Evolutionary conservation across 768 basidiomycete species (phyloP), one percentile per base, ranked within the genome.

Genomic region (Dacryopinax primogenitus): DNA sequence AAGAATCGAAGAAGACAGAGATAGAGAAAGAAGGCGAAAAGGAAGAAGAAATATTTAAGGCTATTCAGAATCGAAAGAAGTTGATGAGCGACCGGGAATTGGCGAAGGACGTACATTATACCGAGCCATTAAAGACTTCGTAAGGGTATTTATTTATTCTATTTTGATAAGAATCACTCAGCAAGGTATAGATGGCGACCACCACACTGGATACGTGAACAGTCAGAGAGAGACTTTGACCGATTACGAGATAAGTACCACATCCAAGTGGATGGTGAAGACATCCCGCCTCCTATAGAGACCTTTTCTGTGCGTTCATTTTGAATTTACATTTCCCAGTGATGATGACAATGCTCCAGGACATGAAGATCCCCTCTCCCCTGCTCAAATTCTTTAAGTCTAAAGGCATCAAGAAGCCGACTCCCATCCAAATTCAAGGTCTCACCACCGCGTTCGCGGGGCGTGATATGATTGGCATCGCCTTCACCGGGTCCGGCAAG

Each of bases 401-500:
- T 33, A 92, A 93, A 66, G 86, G 89, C 58, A 99, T 99, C 71
- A 79, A 80, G 1, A 79, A 78, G 36, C 96, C 96, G 0, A 93
- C 96, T 1, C 96, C 96, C 1, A 99, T 99, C 70, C 96, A 99
- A 74, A 79, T 97, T 18, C 96, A 98, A 76, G 96, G 96, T 26
- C 87, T 99, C 65, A 94, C 96, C 1, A 88, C 90, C 63, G 96
- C 92, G 34, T 97, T 98, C 74, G 78, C 92, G 62, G 96, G 96
- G 37, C 85, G 96, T 67, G 96, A 99, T 74, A 88, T 98, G 78
- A 99, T 98, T 68, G 96, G 96, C 21, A 98, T 99, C 68, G 96
- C 96, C 2, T 98, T 98, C 77, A 99, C 96, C 28, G 96, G 96
- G 37, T 98, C 95, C 0, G 96, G 96, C 16, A 99, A 99, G 77